Conservation (phyloP, 163 green algal species). For the Scenedesmus sp. region DNA sequence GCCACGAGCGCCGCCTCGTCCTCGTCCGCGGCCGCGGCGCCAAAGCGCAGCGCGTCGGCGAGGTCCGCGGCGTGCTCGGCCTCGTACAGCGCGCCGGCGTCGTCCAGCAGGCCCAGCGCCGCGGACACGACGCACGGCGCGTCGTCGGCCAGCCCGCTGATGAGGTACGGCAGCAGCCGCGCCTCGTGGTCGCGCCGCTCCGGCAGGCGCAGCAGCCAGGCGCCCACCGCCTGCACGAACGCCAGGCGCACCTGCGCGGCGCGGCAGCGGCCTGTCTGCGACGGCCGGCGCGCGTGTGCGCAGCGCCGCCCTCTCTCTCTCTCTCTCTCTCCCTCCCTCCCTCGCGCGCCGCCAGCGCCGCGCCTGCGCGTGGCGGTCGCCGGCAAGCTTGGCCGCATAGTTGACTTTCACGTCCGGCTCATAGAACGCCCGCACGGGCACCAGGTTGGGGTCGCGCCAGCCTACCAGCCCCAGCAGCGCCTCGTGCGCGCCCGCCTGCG, state of each 20-base stretch:
- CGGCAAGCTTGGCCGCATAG: slow-evolving; percentile 77
- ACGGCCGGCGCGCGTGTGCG: too few species aligned
- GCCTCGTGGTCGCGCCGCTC: slow-evolving; percentile 81
- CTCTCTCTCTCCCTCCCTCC: too few species aligned
- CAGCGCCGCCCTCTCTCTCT: too few species aligned
- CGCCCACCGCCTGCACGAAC: slow-evolving; percentile 65
- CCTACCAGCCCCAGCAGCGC: slow-evolving; percentile 83
- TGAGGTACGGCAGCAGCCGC: slow-evolving; percentile 76
- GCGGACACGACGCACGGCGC: slow-evolving; percentile 19
- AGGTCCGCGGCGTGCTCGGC: slow-evolving; percentile 27
- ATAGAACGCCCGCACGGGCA: slow-evolving; percentile 75
- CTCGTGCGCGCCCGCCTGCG: slow-evolving; percentile 67
- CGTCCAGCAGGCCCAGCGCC: slow-evolving; percentile 63
- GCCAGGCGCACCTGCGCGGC: slow-evolving; percentile 64
- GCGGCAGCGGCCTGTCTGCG: not conserved
- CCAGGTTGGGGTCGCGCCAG: slow-evolving; percentile 74
- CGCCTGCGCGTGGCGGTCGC: slow-evolving; percentile 64
- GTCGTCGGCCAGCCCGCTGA: slow-evolving; percentile 70
- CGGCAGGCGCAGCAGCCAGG: slow-evolving; percentile 75
- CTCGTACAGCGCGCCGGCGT: slow-evolving; percentile 69
- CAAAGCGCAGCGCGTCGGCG: slow-evolving; percentile 16
- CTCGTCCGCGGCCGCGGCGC: not conserved
- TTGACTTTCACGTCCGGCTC: slow-evolving; percentile 79
- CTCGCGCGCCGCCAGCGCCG: too few species aligned
- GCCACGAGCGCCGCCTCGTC: not conserved